Base-by-base conservation (phyloP, 371 early-diverging fungal species). In the Basidiobolus heterosporus region DNA sequence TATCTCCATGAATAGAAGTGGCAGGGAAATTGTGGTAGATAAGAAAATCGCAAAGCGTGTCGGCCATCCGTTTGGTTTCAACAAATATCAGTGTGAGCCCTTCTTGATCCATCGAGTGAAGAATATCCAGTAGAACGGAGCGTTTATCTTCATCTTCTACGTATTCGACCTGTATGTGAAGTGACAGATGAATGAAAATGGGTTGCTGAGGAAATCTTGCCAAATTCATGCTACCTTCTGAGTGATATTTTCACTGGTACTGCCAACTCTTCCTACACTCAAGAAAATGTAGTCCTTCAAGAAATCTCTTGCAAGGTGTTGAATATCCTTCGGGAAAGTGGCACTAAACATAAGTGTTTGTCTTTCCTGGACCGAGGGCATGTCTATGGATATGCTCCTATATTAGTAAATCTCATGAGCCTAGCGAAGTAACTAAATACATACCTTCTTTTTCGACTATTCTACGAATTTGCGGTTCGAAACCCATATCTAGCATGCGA, bases 401-500 rank as follows among this genome's bases (percentile, higher is more conserved):
- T 9, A 9, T 30, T 5, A 30, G 30, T 30, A 9, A 30, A 55
- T 95, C 88, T 50, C 44, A 13, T 16, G 24, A 38, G 14, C 9
- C n/a, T 43, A 44, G 17, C 7, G 11, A 30, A 24, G 9, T 30
- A 30, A 9, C 20, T 46, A 30, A 30, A 30, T 9, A n/a, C n/a
- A n/a, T 30, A 50, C 50, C 64, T 69, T 88, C 92, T 48, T 78
- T 59, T 60, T 93, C 87, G 22, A 98, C 95, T 54, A 98, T 89
- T 35, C 87, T 85, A 47, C 98, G 78, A 53, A 98, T 96, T 65
- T 98, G 98, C 30, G 92, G 91, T 63, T 96, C 97, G 68, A 98
- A 98, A 47, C 99, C 99, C 95, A 95, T 97, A 58, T 98, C 99
- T 38, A 96, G 74, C 90, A 97, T 91, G 52, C 98, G 85, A 68